Base-by-base conservation (phyloP, 768 basidiomycete genomes). In the Daedaleopsis sinensis region DNA sequence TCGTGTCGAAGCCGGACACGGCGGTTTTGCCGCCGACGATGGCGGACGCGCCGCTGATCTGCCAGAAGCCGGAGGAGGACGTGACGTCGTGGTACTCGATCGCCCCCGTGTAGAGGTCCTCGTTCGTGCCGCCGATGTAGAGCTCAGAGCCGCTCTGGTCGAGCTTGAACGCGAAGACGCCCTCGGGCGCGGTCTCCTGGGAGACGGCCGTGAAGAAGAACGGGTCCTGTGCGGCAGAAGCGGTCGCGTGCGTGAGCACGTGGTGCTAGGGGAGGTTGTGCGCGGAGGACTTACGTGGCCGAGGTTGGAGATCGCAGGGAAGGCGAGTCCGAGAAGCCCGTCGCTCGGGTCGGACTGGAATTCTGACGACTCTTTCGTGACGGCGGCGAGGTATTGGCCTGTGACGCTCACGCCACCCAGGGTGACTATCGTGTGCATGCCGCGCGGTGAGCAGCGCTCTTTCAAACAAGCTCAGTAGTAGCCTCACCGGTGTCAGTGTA, bases 101-200 rank as follows among this genome's bases (percentile, higher is more conserved):
- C 3, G 68, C 65, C 12, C 80, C 82, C 16, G 78, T 79, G 71
- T 81, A 86, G 60, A 79, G 69, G 12, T 67, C 62, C 5, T 65
- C 65, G 70, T 89, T 78, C 5, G 77, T 76, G 36, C 85, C 87
- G 32, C 87, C 87, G 51, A 89, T 68, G 61, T 77, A 81, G 15
- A 89, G 77, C 69, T 84, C 82, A n/a, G 82, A 78, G 23, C 74
- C 77, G 12, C 71, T 68, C 18, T 72, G 27, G 12, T 79, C 67
- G 47, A 86, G 73, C 62, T 82, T 81, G 66, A 87, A 78, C 24
- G 79, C 76, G 63, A 87, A 85, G 59, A 78, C 72, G 44, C 76
- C 67, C 32, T 76, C 65, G 8, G 73, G 59, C 1, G 76, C 68
- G 37, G 63, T 59, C 15, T 70, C 71, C 48, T 80, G 73, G 9